phyloP scores from a whole-genome alignment of 768 basidiomycete genomes.

The Cytidiella melzeri region DNA sequence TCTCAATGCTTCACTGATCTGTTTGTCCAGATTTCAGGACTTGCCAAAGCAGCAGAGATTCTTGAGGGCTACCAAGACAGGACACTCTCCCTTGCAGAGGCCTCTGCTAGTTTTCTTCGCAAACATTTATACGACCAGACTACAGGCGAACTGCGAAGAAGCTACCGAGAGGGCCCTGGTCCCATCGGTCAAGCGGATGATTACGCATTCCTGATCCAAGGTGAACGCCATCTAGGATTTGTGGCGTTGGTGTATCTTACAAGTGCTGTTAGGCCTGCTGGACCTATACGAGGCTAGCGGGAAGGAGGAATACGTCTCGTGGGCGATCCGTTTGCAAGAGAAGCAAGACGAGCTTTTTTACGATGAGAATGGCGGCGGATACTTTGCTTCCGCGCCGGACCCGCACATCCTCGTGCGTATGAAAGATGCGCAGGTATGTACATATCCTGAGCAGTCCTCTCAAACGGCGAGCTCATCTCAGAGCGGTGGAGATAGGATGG shows the following conservation, averaged over 20 bases:
- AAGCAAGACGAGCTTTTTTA: conserved; percentile 35
- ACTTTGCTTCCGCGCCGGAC: conserved; percentile 33
- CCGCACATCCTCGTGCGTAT: conserved; percentile 31
- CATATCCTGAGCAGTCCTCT: background rate
- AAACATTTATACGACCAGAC: conserved; percentile 14
- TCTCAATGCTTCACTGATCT: background rate
- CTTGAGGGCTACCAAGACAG: conserved; percentile 1
- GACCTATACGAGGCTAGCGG: conserved; percentile 34
- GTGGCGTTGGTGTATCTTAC: background rate
- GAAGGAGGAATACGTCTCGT: conserved; percentile 25
- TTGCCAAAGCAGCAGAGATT: conserved; percentile 15
- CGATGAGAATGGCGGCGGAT: conserved; percentile 33
- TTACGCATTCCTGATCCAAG: conserved; percentile 32
- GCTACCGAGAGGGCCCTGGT: conserved; percentile 31
- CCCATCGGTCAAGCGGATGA: conserved; percentile 34
- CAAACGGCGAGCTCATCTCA: background rate
- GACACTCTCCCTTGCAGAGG: conserved; percentile 13
- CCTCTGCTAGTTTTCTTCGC: conserved; percentile 15
- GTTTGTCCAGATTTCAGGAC: conserved; percentile 18
- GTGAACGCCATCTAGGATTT: conserved; percentile 11
- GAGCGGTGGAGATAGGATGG: conserved; percentile 29
- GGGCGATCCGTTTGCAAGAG: conserved; percentile 31
- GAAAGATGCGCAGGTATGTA: conserved; percentile 28
- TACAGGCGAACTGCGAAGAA: conserved; percentile 23
- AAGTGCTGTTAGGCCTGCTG: conserved; percentile 19